Percentiles rank a stretch among this genome's conserved stretches.
phyloP scores from a whole-genome alignment of 208 protist species.

The Acanthamoeba sp. region DNA sequence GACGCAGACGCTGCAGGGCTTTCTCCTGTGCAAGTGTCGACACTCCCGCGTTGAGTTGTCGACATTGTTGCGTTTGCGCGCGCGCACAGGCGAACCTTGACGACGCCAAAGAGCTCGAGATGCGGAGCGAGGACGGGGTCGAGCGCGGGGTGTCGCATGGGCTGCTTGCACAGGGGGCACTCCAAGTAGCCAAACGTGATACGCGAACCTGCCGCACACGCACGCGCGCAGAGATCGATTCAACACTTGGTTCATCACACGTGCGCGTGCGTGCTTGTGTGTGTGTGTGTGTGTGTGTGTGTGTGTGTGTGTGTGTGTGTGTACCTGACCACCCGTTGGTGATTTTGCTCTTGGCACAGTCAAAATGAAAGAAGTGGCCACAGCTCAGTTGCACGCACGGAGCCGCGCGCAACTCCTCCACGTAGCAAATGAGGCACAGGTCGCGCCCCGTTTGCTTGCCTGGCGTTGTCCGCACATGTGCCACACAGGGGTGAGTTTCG shows the following conservation, averaged over 20 bases:
- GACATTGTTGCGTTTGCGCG: too few species aligned
- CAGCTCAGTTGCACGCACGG: constrained; percentile 86
- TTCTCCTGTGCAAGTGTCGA: too few species aligned
- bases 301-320: too few species aligned
- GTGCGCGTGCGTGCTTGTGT: too few species aligned
- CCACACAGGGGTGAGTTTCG: not conserved
- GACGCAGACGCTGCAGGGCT: constrained; percentile 50
- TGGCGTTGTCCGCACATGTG: too few species aligned
- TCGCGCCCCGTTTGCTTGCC: constrained; percentile 78
- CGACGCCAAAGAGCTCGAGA: not conserved
- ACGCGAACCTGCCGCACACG: constrained; percentile 38
- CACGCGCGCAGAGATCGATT: too few species aligned
- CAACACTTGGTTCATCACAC: too few species aligned
- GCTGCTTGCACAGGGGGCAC: constrained; percentile 87
- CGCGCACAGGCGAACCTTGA: too few species aligned
- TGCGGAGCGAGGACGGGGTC: constrained; percentile 31
- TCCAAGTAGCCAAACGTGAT: constrained; percentile 87
- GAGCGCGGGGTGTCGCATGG: constrained; percentile 79
- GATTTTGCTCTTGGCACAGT: constrained; percentile 79
- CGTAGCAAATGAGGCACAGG: constrained; percentile 88
- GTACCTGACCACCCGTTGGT: constrained; percentile 80
- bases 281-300: too few species aligned
- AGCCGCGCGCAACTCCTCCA: constrained; percentile 76
- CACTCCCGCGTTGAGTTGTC: too few species aligned
- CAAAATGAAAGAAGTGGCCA: constrained; percentile 87